phyloP scores from a whole-genome alignment of 2,329 filamentous ascomycete species.

The Ceratocystis papillata region DNA sequence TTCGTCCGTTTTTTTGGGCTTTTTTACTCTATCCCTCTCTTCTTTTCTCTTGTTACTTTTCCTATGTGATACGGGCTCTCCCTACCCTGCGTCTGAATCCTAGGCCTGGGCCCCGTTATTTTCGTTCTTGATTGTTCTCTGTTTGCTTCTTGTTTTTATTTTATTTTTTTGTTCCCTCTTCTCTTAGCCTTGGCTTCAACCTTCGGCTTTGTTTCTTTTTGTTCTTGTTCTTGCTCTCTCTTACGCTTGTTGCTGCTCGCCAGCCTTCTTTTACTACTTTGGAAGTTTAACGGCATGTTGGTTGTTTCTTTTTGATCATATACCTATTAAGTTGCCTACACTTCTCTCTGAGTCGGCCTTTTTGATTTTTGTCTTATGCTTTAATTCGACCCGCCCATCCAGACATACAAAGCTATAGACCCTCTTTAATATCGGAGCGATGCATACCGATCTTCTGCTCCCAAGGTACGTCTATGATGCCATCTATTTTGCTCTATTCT shows the following conservation, averaged over 20 bases:
- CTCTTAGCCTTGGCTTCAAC: not conserved
- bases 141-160: slow-evolving; percentile 5
- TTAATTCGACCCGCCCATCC: not conserved
- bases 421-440: slow-evolving; percentile 12
- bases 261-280: not conserved
- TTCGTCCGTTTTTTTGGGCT: not conserved
- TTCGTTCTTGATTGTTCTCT: not conserved
- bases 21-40: not conserved
- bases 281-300: no score
- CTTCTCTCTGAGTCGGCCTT: no score
- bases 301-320: no score
- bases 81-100: not conserved
- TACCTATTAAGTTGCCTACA: no score
- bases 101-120: not conserved
- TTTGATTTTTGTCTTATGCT: not conserved
- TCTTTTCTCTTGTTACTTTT: not conserved
- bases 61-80: not conserved
- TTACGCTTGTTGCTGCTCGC: not conserved
- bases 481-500: not conserved
- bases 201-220: not conserved
- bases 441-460: slow-evolving; percentile 18
- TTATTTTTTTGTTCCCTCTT: not conserved
- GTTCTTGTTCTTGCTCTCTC: not conserved
- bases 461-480: slow-evolving; percentile 1
- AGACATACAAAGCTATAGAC: not conserved